Evolutionary conservation across 2,329 filamentous ascomycete species (phyloP).

Genomic region (Scedosporium aurantiacum): DNA sequence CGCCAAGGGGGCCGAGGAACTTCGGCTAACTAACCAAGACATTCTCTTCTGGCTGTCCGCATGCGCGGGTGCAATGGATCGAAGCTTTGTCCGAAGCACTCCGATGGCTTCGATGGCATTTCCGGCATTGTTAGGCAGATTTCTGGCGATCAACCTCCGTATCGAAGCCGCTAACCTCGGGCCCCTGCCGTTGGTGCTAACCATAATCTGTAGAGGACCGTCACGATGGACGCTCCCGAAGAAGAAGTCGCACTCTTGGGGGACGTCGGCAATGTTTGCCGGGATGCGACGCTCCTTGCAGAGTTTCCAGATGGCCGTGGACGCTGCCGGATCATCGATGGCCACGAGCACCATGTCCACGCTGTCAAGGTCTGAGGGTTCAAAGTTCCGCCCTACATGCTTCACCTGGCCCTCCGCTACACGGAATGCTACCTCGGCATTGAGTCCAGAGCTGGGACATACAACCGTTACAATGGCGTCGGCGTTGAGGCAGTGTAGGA

Average conservation of each 20-base stretch:
- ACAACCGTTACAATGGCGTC: slow-evolving; percentile 84
- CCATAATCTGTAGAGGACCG: slow-evolving; percentile 94
- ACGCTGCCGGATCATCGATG: slow-evolving; percentile 87
- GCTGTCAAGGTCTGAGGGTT: slow-evolving; percentile 73
- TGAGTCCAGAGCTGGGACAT: slow-evolving; percentile 67
- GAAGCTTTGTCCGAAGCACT: slow-evolving; percentile 63
- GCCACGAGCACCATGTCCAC: slow-evolving; percentile 85
- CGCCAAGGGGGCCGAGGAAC: background rate
- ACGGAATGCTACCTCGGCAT: slow-evolving; percentile 78
- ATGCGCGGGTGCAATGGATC: slow-evolving; percentile 59
- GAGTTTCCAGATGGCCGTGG: slow-evolving; percentile 80
- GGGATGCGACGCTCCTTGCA: slow-evolving; percentile 77
- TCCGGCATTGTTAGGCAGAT: slow-evolving; percentile 68
- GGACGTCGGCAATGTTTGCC: slow-evolving; percentile 95
- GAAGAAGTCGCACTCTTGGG: slow-evolving; percentile 95
- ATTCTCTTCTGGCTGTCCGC: slow-evolving; percentile 79
- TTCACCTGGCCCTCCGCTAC: slow-evolving; percentile 63
- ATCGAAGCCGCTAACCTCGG: slow-evolving; percentile 84
- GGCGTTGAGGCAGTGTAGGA: slow-evolving; percentile 88
- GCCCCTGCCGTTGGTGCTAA: slow-evolving; percentile 94
- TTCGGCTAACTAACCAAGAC: slow-evolving; percentile 54
- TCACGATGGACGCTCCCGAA: slow-evolving; percentile 94
- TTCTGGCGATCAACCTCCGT: slow-evolving; percentile 65
- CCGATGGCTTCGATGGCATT: slow-evolving; percentile 80
- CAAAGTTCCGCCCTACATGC: slow-evolving; percentile 74